Conservation (phyloP, 352 stramenopile species). For the Globisporangium carolinianum region DNA sequence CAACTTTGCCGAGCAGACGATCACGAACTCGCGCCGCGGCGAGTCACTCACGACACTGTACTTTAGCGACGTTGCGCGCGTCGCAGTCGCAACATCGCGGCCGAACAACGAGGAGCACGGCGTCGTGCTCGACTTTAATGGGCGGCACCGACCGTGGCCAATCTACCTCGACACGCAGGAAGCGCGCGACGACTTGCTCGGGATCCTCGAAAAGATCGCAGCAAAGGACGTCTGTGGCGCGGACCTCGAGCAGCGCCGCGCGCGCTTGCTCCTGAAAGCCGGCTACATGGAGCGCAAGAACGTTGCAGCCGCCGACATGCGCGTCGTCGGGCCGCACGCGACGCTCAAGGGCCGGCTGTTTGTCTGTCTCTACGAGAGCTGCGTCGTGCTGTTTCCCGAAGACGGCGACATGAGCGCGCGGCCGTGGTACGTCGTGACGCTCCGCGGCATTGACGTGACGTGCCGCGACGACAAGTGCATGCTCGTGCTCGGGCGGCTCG, state of each 20-base stretch:
- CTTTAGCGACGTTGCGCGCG: constrained; percentile 57
- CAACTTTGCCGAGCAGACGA: constrained; percentile 82
- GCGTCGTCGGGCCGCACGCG: constrained; percentile 46
- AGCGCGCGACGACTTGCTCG: constrained; percentile 62
- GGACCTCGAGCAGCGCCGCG: constrained; percentile 63
- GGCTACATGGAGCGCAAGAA: constrained; percentile 69
- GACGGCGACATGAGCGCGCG: constrained; percentile 43
- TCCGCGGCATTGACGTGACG: constrained; percentile 58
- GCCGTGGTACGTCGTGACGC: constrained; percentile 74
- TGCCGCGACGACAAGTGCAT: constrained; percentile 61
- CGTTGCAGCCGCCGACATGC: constrained; percentile 11
- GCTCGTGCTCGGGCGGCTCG: constrained; percentile 54
- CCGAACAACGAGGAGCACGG: constrained; percentile 55
- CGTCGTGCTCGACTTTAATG: constrained; percentile 61
- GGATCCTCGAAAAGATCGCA: constrained; percentile 65
- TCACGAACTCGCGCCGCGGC: constrained; percentile 70
- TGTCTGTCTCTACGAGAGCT: constrained; percentile 75
- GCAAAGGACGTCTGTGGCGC: constrained; percentile 52
- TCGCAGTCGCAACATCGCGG: constrained; percentile 31
- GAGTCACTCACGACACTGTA: constrained; percentile 72
- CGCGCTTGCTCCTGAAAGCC: constrained; percentile 69
- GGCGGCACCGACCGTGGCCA: constrained; percentile 59
- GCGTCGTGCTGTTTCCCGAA: constrained; percentile 72
- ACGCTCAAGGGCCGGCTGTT: constrained; percentile 72
- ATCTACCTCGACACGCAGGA: constrained; percentile 73